phyloP scores from a whole-genome alignment of 2,329 filamentous ascomycete genomes.

The Stagonosporopsis rhizophila region DNA sequence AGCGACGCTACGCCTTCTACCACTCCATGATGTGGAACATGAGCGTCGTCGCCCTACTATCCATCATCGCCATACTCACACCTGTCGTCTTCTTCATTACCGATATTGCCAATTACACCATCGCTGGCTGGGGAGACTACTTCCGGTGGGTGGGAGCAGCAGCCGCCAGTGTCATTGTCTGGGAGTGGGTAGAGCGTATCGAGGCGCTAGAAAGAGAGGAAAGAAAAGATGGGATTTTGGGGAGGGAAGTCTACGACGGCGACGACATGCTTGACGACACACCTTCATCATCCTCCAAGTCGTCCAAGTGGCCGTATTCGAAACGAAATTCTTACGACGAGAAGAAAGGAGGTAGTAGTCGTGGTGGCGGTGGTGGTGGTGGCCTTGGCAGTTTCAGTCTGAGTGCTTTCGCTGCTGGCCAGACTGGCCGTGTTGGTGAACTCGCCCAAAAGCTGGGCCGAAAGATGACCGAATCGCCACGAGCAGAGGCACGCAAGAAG shows the following conservation, averaged over 20 bases:
- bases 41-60: conserved; percentile 77
- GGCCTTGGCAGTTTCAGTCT: conserved; percentile 28
- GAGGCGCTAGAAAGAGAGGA: conserved; percentile 91
- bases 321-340: conserved; percentile 45
- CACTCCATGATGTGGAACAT: conserved; percentile 92
- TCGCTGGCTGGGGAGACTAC: conserved; percentile 93
- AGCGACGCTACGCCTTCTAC: conserved; percentile 89
- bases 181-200: conserved; percentile 97
- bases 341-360: conserved; percentile 31
- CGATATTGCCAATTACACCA: conserved; percentile 83
- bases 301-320: conserved; percentile 57
- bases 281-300: conserved; percentile 59
- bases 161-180: conserved; percentile 93
- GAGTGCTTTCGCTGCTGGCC: conserved; percentile 35
- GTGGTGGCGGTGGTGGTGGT: conserved; percentile 34
- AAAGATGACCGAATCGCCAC: conserved; percentile 37
- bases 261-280: conserved; percentile 86
- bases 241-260: conserved; percentile 89
- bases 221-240: conserved; percentile 90
- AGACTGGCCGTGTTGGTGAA: conserved; percentile 33
- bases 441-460: conserved; percentile 40
- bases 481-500: conserved; percentile 40
- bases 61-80: conserved; percentile 80
- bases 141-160: conserved; percentile 96
- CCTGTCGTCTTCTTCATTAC: conserved; percentile 93